Conservation (phyloP, 2,329 filamentous ascomycete species). For the Pseudocercospora fijiensis region DNA sequence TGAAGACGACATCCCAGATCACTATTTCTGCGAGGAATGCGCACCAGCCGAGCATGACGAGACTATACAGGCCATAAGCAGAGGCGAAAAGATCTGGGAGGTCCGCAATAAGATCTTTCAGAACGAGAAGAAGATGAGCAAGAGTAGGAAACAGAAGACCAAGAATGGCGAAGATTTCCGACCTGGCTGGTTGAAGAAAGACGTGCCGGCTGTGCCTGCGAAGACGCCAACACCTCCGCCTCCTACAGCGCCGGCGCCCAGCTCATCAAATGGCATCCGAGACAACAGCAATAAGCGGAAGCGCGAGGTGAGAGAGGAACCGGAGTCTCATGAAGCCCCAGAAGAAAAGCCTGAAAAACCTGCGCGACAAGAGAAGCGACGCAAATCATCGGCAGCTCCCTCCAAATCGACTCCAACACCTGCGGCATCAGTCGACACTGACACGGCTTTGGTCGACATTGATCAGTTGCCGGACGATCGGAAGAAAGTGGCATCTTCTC, state of each 20-base stretch:
- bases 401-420: constrained; percentile 18
- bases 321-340: constrained; percentile 18
- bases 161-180: constrained; percentile 32
- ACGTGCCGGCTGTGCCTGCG: constrained; percentile 21
- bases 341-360: constrained; percentile 27
- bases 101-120: constrained; percentile 40
- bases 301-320: constrained; percentile 27
- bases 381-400: constrained; percentile 36
- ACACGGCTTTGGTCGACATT: constrained; percentile 40
- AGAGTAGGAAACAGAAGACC: constrained; percentile 58
- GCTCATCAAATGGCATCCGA: background rate
- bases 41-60: constrained; percentile 78
- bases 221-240: constrained; percentile 14
- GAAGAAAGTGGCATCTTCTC: constrained; percentile 65
- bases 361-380: constrained; percentile 37
- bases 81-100: constrained; percentile 86
- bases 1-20: constrained; percentile 70
- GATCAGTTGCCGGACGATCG: constrained; percentile 63
- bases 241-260: constrained; percentile 5
- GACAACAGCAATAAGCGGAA: constrained; percentile 38
- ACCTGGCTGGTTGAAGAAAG: constrained; percentile 38
- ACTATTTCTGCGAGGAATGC: constrained; percentile 93
- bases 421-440: constrained; percentile 28
- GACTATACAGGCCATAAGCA: constrained; percentile 72
- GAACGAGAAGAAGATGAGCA: constrained; percentile 59